Percentiles rank a stretch among this genome's conserved stretches.
phyloP scores from a whole-genome alignment of 2,329 filamentous ascomycete genomes.

The Ophiosphaerella herpotricha region DNA sequence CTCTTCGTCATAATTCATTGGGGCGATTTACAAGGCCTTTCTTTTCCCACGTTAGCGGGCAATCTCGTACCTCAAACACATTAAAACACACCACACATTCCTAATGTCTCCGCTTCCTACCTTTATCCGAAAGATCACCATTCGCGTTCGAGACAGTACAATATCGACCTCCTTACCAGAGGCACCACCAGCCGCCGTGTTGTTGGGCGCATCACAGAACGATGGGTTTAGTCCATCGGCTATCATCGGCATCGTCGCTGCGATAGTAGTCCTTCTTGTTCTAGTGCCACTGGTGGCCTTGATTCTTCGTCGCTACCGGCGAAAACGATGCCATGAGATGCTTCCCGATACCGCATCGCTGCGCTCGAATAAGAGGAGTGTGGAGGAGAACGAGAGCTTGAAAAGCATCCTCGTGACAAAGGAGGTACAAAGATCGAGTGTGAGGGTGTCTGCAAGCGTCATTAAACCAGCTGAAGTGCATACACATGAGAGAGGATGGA shows the following conservation, averaged over 20 bases:
- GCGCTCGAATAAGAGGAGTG: conserved; percentile 15
- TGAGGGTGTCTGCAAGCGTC: conserved; percentile 18
- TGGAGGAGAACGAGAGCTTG: conserved; percentile 22
- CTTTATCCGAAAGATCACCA: neutral
- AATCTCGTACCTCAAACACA: too few species aligned
- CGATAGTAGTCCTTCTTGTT: conserved; percentile 21
- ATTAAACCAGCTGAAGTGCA: conserved; percentile 16
- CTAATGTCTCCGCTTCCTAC: neutral
- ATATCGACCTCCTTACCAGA: conserved; percentile 7
- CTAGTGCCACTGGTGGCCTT: conserved; percentile 25
- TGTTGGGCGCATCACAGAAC: neutral
- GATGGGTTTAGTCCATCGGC: conserved; percentile 25
- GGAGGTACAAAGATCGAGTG: conserved; percentile 25
- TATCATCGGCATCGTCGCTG: conserved; percentile 29
- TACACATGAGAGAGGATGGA: conserved; percentile 21
- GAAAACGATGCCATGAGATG: conserved; percentile 23
- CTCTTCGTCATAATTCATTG: neutral
- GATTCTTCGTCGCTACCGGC: conserved; percentile 22
- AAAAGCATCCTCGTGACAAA: conserved; percentile 29
- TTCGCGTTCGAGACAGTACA: neutral
- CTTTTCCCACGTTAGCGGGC: neutral
- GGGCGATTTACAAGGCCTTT: neutral
- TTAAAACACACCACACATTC: neutral
- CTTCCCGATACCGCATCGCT: conserved; percentile 7
- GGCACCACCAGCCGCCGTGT: conserved; percentile 14